Percentiles rank a stretch among this genome's conserved stretches.
Evolutionary conservation across 2,329 filamentous ascomycete species (phyloP).

Genomic region (Simplicillium sp.): DNA sequence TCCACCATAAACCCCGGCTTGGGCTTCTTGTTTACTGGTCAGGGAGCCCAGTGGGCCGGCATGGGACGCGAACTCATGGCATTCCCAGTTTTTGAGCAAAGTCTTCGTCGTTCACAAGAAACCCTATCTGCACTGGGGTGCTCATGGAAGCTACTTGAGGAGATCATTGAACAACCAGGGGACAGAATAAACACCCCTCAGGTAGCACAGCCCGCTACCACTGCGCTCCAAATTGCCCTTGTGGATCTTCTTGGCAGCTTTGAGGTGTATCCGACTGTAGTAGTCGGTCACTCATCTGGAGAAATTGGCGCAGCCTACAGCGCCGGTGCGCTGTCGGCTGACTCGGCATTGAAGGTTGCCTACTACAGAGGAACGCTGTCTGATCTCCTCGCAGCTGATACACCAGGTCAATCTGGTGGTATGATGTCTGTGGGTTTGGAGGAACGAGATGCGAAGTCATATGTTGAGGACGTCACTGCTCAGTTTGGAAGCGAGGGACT

Average conservation of each 20-base stretch:
- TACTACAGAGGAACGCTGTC: conserved; percentile 13
- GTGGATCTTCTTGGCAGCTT: conserved; percentile 9
- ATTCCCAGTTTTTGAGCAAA: background rate
- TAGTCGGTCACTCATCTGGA: conserved; percentile 15
- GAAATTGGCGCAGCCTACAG: conserved; percentile 27
- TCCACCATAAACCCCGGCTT: conserved; percentile 2
- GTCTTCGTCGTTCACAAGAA: conserved; percentile 1
- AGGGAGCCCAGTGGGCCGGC: conserved; percentile 20
- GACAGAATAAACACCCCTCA: conserved; percentile 11
- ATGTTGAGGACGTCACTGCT: conserved; percentile 1
- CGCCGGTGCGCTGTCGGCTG: conserved; percentile 11
- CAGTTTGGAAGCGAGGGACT: too few species aligned
- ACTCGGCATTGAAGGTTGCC: conserved; percentile 12
- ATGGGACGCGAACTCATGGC: conserved; percentile 20
- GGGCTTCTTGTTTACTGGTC: conserved; percentile 20
- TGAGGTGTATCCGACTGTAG: conserved; percentile 8
- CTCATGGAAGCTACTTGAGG: conserved; percentile 4
- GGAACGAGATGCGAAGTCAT: background rate
- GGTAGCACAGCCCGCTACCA: conserved; percentile 11
- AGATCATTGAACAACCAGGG: conserved; percentile 6
- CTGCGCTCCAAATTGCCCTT: conserved; percentile 13
- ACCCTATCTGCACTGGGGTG: conserved; percentile 4
- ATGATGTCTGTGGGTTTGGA: conserved; percentile 15
- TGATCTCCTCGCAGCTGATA: conserved; percentile 6
- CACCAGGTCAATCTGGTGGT: conserved; percentile 9